phyloP scores from a whole-genome alignment of 352 stramenopile species.

The Phytophthora colocasiae region DNA sequence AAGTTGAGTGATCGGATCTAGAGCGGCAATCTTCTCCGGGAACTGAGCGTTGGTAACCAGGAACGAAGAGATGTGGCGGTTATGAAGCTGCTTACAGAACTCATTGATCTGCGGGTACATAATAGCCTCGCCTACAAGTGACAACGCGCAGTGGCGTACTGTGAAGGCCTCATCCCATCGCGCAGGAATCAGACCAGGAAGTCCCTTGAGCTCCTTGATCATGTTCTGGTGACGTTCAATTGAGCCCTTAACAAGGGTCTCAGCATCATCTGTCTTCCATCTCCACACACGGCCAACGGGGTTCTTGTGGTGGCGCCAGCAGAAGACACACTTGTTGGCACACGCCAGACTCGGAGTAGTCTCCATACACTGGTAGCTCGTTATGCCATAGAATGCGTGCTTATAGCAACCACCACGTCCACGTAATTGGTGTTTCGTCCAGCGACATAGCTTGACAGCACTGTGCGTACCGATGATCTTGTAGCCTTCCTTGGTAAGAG shows the following conservation, averaged over 20 bases:
- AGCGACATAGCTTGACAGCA: conserved; percentile 98
- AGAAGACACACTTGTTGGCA: conserved; percentile 99
- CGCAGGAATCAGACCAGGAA: conserved; percentile 94
- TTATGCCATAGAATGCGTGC: conserved; percentile 99
- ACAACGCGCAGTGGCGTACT: conserved; percentile 97
- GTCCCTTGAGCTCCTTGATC: conserved; percentile 96
- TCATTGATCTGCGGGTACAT: conserved; percentile 99
- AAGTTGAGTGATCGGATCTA: conserved; percentile 98
- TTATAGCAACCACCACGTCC: conserved; percentile 98
- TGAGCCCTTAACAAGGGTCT: conserved; percentile 94
- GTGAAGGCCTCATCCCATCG: conserved; percentile 96
- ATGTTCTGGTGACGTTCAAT: conserved; percentile 92
- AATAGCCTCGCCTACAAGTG: conserved; percentile 97
- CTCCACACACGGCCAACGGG: conserved; percentile 97
- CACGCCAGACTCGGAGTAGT: conserved; percentile 97
- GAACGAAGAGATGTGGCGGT: conserved; percentile 96
- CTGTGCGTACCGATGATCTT: conserved; percentile 98
- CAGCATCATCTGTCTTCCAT: conserved; percentile 98
- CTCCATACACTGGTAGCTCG: conserved; percentile 99
- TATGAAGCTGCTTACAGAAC: conserved; percentile 96
- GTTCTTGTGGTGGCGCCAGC: conserved; percentile 99
- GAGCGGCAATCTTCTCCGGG: conserved; percentile 94
- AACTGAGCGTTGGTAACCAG: conserved; percentile 99
- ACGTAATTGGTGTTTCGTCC: conserved; percentile 98
- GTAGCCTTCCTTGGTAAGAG: conserved; percentile 98